Evolutionary conservation across 2,329 filamentous ascomycete genomes (phyloP).

Genomic region (Colletotrichum sp.): DNA sequence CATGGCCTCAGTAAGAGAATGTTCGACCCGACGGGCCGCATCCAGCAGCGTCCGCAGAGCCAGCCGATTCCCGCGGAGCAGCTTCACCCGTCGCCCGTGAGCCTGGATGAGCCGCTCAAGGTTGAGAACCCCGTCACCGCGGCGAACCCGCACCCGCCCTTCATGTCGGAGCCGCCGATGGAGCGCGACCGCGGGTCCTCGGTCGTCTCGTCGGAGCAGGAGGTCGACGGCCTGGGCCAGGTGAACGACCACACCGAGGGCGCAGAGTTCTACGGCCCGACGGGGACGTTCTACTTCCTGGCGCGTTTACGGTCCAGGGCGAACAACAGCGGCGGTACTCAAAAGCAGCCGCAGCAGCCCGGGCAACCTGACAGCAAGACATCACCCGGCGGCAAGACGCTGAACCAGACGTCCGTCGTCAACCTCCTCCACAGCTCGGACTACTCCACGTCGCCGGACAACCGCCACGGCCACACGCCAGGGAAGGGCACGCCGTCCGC

Average conservation of each 20-base stretch:
- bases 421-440: slow-evolving; percentile 24
- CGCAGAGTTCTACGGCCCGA: slow-evolving; percentile 20
- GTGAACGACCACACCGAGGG: slow-evolving; percentile 21
- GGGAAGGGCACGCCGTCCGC: slow-evolving; percentile 2
- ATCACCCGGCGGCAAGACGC: not conserved
- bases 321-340: not conserved
- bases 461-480: not conserved
- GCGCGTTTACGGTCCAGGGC: slow-evolving; percentile 14
- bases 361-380: not conserved
- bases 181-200: not conserved
- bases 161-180: not conserved
- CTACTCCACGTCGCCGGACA: slow-evolving; percentile 20
- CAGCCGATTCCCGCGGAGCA: not conserved
- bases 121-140: not conserved
- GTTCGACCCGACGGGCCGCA: not conserved
- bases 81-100: slow-evolving; percentile 5
- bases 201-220: slow-evolving; percentile 4
- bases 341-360: not conserved
- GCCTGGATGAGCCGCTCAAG: slow-evolving; percentile 14
- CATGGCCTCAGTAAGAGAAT: not conserved
- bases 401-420: slow-evolving; percentile 19
- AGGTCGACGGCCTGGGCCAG: slow-evolving; percentile 17
- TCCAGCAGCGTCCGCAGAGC: not conserved
- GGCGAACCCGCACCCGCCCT: not conserved
- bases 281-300: slow-evolving; percentile 20